A percentile compares a stretch with the other conserved stretches of the same genome.
Conservation (phyloP, 2,329 filamentous ascomycete genomes). For the Grosmannia huntii region DNA sequence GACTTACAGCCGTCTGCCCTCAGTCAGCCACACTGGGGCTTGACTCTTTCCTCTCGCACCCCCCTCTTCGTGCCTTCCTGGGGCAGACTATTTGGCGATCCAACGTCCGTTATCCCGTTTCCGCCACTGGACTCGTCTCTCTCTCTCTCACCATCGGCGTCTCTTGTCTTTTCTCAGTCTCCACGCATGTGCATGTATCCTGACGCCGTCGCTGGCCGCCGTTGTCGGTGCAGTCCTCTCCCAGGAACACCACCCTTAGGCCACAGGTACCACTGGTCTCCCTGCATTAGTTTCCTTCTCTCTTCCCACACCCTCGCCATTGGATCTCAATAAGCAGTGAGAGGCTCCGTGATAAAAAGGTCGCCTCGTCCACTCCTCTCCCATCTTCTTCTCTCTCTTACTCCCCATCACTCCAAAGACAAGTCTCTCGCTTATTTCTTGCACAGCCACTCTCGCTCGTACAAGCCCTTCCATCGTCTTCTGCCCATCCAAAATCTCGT, state of each 20-base stretch:
- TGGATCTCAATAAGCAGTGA: not conserved
- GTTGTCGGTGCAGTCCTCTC: not conserved
- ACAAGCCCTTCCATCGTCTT: not conserved
- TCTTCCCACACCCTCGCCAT: too few relatives aligned
- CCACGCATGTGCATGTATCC: too few relatives aligned
- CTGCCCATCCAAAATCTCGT: not conserved
- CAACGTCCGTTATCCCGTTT: not conserved
- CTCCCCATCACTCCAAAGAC: not conserved
- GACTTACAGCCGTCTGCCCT: not conserved
- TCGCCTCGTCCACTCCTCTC: not conserved
- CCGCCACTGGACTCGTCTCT: too few relatives aligned
- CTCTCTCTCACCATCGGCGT: not conserved
- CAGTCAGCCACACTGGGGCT: not conserved
- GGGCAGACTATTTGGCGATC: not conserved
- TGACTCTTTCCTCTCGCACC: not conserved
- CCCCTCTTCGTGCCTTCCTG: not conserved
- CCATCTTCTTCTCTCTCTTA: not conserved
- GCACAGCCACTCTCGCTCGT: not conserved
- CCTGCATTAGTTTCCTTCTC: not conserved
- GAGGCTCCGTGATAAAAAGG: not conserved
- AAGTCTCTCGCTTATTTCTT: constrained; percentile 8
- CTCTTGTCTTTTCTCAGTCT: not conserved
- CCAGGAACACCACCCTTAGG: too few relatives aligned
- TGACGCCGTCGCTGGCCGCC: too few relatives aligned
- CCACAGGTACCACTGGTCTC: not conserved